Base-by-base conservation (phyloP, 768 basidiomycete genomes). In the Pleurotus pulmonarius region DNA sequence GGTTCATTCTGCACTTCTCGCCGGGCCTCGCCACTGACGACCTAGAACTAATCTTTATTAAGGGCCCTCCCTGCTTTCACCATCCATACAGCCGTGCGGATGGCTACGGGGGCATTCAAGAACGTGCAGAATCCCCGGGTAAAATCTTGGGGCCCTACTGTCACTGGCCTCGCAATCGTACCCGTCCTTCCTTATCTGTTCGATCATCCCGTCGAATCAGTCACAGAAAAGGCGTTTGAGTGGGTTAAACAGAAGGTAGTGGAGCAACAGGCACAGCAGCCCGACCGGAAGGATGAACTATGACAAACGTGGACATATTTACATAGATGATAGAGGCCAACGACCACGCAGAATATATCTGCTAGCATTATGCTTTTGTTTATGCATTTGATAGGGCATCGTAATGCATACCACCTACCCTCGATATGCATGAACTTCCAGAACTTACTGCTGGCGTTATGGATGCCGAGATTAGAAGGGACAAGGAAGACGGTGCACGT, bases 21-120 rank as follows among this genome's bases (percentile, higher is more conserved):
- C 11, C 29, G 11, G 3, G 11, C 9, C 9, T 11, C 3, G 29
- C 29, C 11, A 34, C 29, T 34, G 29, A 34, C 29, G 11, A 11
- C 29, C 29, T 11, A 11, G 29, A 34, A 34, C 11, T 56, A 37
- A 2, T 3, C 3, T 55, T 51, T 39, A 58, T 56, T 59, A 61
- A 91, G 89, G 89, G 89, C 85, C 4, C 79, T 92, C 16, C 90
- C 90, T 1, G 90, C 90, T 0, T 79, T 94, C 56, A 94, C 91
- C 1, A 92, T 94, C 55, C 91, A 94, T 66, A 88, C 88, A 1
- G 82, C 87, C 4, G 91, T 93, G 46, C 82, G 79, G 25, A 86
- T 90, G 64, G 80, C 88, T 2, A 85, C 84, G 64, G 85, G 83
- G 56, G 81, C 82, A 2, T 89, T 90, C 66, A 74, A 69, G 44